Percentiles rank a stretch among this genome's conserved stretches.
Evolutionary conservation across 1,139 yeast species (phyloP).

Genomic region (Lodderomyces elongisporus): DNA sequence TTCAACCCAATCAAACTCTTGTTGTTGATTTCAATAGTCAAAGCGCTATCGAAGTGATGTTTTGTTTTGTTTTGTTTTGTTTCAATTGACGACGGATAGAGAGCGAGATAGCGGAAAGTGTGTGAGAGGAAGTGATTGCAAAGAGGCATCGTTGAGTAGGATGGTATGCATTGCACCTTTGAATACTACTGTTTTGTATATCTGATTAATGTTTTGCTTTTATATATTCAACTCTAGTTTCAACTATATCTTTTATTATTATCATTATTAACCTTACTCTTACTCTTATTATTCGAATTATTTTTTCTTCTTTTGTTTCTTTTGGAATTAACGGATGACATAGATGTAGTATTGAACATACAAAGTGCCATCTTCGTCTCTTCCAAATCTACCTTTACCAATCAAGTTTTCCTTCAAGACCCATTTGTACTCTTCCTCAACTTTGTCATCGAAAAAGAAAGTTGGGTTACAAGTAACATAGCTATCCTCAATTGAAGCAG

Average conservation of each 20-base stretch:
- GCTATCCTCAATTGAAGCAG: conserved; percentile 38
- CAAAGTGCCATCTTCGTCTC: conserved; percentile 36
- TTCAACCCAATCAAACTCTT: conserved; percentile 59
- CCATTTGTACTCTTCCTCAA: conserved; percentile 45
- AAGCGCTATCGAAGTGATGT: too few relatives aligned
- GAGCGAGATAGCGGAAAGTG: too few relatives aligned
- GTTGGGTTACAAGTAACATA: conserved; percentile 44
- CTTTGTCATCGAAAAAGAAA: conserved; percentile 34
- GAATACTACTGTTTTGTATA: too few relatives aligned
- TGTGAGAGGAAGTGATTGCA: too few relatives aligned
- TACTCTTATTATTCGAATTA: not conserved
- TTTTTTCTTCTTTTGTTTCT: not conserved
- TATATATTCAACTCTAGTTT: too few relatives aligned
- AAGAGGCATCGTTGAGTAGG: too few relatives aligned
- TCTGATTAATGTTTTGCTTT: too few relatives aligned
- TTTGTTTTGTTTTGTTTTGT: too few relatives aligned
- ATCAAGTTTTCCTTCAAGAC: conserved; percentile 37
- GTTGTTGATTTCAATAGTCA: too few relatives aligned
- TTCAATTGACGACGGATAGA: too few relatives aligned
- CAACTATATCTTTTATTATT: too few relatives aligned
- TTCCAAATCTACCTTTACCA: conserved; percentile 52
- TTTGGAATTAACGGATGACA: conserved; percentile 16
- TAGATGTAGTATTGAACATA: conserved; percentile 50
- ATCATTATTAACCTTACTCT: not conserved
- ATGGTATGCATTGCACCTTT: too few relatives aligned